A percentile compares a stretch with the other conserved stretches of the same genome.
phyloP scores from a whole-genome alignment of 345 rosid species.

The Euphorbia tirucalli region DNA sequence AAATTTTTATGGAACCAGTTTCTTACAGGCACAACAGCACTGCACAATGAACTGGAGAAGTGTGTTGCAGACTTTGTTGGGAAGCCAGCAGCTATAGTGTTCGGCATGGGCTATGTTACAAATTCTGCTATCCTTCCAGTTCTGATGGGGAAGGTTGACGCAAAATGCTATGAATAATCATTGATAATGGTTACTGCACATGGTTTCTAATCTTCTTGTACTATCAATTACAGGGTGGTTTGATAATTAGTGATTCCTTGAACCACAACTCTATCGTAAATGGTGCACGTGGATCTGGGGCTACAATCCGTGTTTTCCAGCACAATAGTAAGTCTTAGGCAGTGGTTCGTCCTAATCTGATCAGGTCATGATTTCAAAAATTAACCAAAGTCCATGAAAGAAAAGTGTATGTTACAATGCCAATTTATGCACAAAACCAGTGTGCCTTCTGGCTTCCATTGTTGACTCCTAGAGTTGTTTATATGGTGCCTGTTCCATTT shows the following conservation, averaged over 20 bases:
- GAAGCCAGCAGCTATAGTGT: constrained; percentile 82
- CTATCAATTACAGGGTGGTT: constrained; percentile 59
- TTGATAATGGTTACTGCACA: background rate
- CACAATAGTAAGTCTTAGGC: constrained; percentile 67
- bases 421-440: background rate
- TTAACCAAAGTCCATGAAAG: background rate
- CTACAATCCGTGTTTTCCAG: constrained; percentile 90
- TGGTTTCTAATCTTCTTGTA: background rate
- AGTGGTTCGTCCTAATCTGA: background rate
- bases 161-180: background rate
- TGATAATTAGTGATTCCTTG: constrained; percentile 89
- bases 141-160: constrained; percentile 76
- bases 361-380: background rate
- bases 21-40: constrained; percentile 59
- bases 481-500: background rate
- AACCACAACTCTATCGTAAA: constrained; percentile 93
- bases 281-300: constrained; percentile 98
- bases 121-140: constrained; percentile 90
- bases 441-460: background rate
- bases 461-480: background rate
- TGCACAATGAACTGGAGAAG: constrained; percentile 82
- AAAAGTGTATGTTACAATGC: background rate
- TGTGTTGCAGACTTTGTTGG: constrained; percentile 82
- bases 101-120: constrained; percentile 93
- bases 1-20: background rate